These are phyloP conservation scores for Boletus subluridellus DNA, from an alignment of 1,284 basidiomycete genomes.

Conservation along the genomic window DNA sequence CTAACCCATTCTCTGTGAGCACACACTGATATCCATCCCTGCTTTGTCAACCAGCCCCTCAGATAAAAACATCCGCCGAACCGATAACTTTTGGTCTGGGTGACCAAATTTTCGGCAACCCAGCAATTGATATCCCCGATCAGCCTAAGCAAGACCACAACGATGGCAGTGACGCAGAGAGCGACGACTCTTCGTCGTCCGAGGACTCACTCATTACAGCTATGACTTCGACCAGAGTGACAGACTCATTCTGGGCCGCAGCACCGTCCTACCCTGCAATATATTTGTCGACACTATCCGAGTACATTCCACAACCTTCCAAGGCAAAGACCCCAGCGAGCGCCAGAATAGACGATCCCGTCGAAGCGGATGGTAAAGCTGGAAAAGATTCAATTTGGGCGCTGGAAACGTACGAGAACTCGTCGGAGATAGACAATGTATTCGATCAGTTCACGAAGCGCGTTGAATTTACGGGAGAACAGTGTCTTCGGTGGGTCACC, in stretches of 20 bases:
- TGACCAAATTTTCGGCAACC: conserved; percentile 57
- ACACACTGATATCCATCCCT: neutral
- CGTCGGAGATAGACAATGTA: conserved; percentile 67
- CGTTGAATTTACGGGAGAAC: conserved; percentile 62
- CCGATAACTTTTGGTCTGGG: conserved; percentile 53
- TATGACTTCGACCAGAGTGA: conserved; percentile 51
- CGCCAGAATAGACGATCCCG: conserved; percentile 39
- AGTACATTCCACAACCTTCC: conserved; percentile 59
- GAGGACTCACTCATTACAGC: conserved; percentile 55
- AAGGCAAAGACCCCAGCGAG: conserved; percentile 47
- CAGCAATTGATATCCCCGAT: conserved; percentile 13
- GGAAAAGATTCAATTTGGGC: conserved; percentile 54
- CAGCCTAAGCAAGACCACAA: conserved; percentile 18
- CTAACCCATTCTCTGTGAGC: conserved; percentile 70
- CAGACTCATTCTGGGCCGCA: conserved; percentile 60
- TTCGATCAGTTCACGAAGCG: conserved; percentile 78
- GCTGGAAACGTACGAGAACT: conserved; percentile 74
- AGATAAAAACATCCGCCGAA: conserved; percentile 23
- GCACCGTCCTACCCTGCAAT: conserved; percentile 63
- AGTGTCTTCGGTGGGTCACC: conserved; percentile 66
- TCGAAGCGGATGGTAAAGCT: conserved; percentile 39
- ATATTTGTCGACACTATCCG: conserved; percentile 68
- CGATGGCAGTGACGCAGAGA: conserved; percentile 34
- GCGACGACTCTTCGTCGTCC: conserved; percentile 31
- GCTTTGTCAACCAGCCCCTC: neutral